Evolutionary conservation across 495 filamentous ascomycete genomes (phyloP), one percentile per base, ranked within the genome.

Genomic region (Physcia stellaris): DNA sequence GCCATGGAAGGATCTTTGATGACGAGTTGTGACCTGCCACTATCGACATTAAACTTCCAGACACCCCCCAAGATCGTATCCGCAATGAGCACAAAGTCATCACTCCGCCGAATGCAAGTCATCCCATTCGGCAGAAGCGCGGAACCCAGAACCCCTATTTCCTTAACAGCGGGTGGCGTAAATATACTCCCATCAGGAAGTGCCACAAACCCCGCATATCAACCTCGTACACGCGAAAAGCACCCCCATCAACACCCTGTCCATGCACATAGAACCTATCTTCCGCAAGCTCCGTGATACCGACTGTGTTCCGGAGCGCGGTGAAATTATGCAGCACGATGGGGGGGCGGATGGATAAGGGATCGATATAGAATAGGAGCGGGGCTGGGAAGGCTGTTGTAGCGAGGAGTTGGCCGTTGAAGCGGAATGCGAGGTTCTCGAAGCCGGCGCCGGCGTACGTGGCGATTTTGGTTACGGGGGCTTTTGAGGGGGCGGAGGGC

Each of bases 391-490:
- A 33, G 13, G 31, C 31, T 6, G 31, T 33, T 4, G 48, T 51
- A 28, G 37, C 39, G 27, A 54, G 49, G 24, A 54, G 35, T 6
- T 32, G 10, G 2, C 51, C 51, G 33, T 52, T 50, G n/a, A 48
- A 40, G 3, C 53, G 48, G 19, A 57, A 44, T 4, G 48, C 43
- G 24, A 57, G 34, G 44, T 54, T 57, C 30, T 57, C 51, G 31
- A 54, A 49, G 48, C 51, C 53, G 2, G 48, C 39, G 13, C 31
- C 31, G 13, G 6, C 31, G 31, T 6, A 33, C 6, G 31, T 18
- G 13, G 20, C 13, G 31, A 33, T 33, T 15, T 33, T 33, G 6
- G 31, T 33, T 6, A 33, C 6, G 31, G 31, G 31, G 20, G 6
- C 6, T 33, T 33, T 33, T 12, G 6, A 15, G 31, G 31, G 13